These are phyloP conservation scores for Starmerella bombicola DNA, from an alignment of 805 yeast genomes.

Conservation along the genomic window DNA sequence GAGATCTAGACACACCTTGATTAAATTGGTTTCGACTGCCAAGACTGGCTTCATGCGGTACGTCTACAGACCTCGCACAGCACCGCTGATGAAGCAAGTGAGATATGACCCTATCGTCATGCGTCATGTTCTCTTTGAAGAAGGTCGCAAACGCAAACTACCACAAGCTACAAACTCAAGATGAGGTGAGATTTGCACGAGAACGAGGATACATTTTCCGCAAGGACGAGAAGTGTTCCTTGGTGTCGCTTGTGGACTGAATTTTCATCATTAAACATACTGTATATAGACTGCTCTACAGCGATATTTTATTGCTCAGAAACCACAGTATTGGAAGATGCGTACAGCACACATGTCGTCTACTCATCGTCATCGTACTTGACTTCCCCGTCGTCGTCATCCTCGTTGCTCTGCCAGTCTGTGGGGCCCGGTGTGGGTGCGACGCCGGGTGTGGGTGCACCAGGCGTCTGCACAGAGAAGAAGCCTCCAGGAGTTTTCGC, in stretches of 20 bases:
- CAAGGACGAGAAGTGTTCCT: too few species aligned
- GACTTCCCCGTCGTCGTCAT: slow-evolving; percentile 27
- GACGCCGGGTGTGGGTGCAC: slow-evolving; percentile 25
- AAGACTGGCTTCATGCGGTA: slow-evolving; percentile 79
- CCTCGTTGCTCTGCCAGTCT: slow-evolving; percentile 25
- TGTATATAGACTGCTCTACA: too few species aligned
- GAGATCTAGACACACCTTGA: slow-evolving; percentile 67
- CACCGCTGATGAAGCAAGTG: slow-evolving; percentile 66
- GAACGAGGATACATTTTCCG: slow-evolving; percentile 17
- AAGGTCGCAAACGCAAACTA: slow-evolving; percentile 74
- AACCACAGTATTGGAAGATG: too few species aligned
- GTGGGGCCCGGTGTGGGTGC: slow-evolving; percentile 28
- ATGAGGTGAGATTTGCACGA: too few species aligned
- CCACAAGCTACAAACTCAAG: slow-evolving; percentile 21
- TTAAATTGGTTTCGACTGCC: slow-evolving; percentile 79
- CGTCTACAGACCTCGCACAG: slow-evolving; percentile 67
- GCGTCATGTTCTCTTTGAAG: slow-evolving; percentile 84
- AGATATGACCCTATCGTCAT: slow-evolving; percentile 75
- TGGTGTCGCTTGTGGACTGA: too few species aligned
- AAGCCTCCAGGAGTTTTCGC: slow-evolving; percentile 16
- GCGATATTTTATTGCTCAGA: too few species aligned
- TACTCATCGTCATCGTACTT: slow-evolving; percentile 25
- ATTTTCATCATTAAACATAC: too few species aligned
- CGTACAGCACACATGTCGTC: too few species aligned
- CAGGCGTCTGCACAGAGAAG: slow-evolving; percentile 27